Conservation (phyloP, 2,329 filamentous ascomycete species). For the Clarireedia paspali region DNA sequence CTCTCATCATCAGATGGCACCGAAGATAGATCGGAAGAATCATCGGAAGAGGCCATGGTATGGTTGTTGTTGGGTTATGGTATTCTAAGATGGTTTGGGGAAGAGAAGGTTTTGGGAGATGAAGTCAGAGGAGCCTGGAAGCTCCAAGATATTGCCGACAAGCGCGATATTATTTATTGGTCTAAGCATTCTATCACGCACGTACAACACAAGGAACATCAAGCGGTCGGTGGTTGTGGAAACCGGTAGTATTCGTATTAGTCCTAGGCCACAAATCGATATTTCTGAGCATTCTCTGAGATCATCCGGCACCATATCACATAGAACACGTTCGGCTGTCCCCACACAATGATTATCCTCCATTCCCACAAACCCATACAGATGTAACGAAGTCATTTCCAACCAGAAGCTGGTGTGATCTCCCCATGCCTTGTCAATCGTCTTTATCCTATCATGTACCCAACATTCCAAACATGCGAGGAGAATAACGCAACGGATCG, state of each 20-base stretch:
- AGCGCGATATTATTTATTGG: conserved; percentile 15
- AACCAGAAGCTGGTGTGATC: background rate
- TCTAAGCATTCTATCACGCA: conserved; percentile 11
- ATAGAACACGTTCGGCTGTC: background rate
- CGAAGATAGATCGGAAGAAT: conserved; percentile 56
- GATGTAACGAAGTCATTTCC: background rate
- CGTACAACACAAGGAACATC: conserved; percentile 9
- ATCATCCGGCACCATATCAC: background rate
- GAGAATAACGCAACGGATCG: background rate
- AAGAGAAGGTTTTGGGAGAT: conserved; percentile 9
- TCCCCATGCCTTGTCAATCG: background rate
- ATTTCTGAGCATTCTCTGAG: conserved; percentile 8
- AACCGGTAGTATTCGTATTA: conserved; percentile 4
- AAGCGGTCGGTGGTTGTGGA: conserved; percentile 2
- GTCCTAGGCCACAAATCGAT: conserved; percentile 7
- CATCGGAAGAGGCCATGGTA: conserved; percentile 41
- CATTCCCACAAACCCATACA: background rate
- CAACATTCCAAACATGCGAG: too few relatives aligned
- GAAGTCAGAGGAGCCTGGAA: conserved; percentile 14
- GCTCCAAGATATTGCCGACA: conserved; percentile 18
- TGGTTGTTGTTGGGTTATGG: conserved; percentile 10
- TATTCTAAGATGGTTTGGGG: conserved; percentile 12
- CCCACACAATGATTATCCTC: background rate
- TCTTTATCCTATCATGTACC: too few relatives aligned
- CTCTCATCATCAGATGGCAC: conserved; percentile 49